Evolutionary conservation across 2,329 filamentous ascomycete species (phyloP), one percentile per base, ranked within the genome.

Genomic region (Westerdykella ornata): DNA sequence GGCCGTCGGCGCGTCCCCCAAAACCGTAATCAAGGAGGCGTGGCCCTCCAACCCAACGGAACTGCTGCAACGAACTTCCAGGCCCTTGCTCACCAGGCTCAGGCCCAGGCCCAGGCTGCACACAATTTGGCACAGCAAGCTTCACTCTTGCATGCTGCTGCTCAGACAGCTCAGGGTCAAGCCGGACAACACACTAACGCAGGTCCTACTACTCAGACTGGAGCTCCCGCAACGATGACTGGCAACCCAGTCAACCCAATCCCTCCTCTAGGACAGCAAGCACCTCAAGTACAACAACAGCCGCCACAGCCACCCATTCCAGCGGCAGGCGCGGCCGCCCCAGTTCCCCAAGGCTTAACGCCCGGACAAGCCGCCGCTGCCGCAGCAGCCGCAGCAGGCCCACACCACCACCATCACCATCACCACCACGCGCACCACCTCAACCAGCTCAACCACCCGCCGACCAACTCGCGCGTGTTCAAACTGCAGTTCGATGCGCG

Each of bases 401-500:
- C 45, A 20, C 52, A 55, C 19, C 54, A 53, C 34, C 56, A 57
- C 20, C 59, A 60, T 38, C 48, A 51, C 35, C 53, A 50, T 31
- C 47, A 54, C 34, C 53, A 58, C 28, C 45, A 39, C 29, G 47
- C 45, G n/a, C 63, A 62, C 14, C 59, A 62, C 42, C 56, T 59
- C 32, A 56, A 57, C 11, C 54, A 57, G 40, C 47, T 54, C 22
- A 54, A 49, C 39, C 56, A 45, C 18, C 67, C 69, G 39, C 54
- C 54, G 20, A 62, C 60, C 14, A 74, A 73, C 28, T 75, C 78
- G 9, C 67, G 92, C 17, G 85, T 98, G 3, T 98, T 97, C 73
- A 98, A 98, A 67, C 73, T 97, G 28, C 92, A 98, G 64, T 98
- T 96, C 53, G 92, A 98, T 61, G 86, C 88, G 1, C 78, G 88